Conservation (phyloP, 768 basidiomycete species). For the Rhizopogon sp. region DNA sequence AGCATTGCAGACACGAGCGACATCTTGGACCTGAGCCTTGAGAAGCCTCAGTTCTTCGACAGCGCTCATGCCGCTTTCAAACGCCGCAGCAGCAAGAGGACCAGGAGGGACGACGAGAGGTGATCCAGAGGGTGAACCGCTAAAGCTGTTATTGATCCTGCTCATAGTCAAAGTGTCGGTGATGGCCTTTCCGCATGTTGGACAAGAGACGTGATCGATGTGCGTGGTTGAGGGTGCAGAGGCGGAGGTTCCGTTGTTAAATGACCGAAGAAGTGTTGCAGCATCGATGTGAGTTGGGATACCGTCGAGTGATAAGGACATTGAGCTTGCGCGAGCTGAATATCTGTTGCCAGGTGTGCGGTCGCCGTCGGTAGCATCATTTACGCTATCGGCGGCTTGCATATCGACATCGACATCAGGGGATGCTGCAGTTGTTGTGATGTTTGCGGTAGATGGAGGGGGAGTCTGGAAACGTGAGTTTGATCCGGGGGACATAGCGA, state of each 20-base stretch:
- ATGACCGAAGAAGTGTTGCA: constrained; percentile 25
- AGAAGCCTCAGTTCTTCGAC: constrained; percentile 74
- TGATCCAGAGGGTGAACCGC: constrained; percentile 24
- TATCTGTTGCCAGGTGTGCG: constrained; percentile 15
- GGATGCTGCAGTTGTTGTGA: neutral
- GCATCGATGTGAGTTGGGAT: constrained; percentile 22
- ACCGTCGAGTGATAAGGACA: constrained; percentile 50
- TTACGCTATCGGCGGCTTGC: constrained; percentile 19
- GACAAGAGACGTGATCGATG: constrained; percentile 40
- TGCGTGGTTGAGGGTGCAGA: constrained; percentile 44
- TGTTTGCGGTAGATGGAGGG: neutral
- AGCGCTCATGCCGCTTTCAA: constrained; percentile 60
- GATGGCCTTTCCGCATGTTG: constrained; percentile 49
- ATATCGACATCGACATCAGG: constrained; percentile 24
- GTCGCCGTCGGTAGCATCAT: constrained; percentile 22
- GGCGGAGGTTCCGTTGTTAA: constrained; percentile 25
- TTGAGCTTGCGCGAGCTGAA: constrained; percentile 29
- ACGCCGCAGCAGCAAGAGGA: constrained; percentile 50
- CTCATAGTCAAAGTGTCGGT: constrained; percentile 38
- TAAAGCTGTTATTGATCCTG: constrained; percentile 19
- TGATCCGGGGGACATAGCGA: constrained; percentile 1
- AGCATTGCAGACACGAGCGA: constrained; percentile 76
- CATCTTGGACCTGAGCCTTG: constrained; percentile 81
- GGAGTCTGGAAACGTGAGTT: neutral
- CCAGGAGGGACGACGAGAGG: constrained; percentile 50